These are phyloP conservation scores for Euphorbia pulcherrima DNA, from an alignment of 345 rosid genomes.

Conservation along the genomic window DNA sequence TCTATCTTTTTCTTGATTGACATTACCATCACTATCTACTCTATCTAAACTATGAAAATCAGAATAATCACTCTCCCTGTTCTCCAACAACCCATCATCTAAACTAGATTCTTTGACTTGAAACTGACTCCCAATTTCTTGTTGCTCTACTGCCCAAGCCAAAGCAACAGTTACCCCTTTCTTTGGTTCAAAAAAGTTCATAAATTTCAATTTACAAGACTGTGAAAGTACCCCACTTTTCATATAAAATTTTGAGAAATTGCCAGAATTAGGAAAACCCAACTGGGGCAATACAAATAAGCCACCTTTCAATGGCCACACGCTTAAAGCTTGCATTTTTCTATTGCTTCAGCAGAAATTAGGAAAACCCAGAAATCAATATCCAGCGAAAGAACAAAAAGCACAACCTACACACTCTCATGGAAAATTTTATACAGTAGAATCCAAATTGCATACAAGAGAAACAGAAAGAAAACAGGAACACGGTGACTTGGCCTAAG, in stretches of 20 bases:
- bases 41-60: constrained; percentile 21
- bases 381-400: constrained; percentile 17
- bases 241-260: constrained; percentile 26
- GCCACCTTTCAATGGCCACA: constrained; percentile 45
- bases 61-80: constrained; percentile 16
- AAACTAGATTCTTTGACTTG: constrained; percentile 30
- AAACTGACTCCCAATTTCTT: constrained; percentile 40
- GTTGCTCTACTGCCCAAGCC: constrained; percentile 56
- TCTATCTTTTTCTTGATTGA: constrained; percentile 11
- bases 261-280: constrained; percentile 44
- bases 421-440: constrained; percentile 8
- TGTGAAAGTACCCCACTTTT: constrained; percentile 26
- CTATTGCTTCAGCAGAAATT: constrained; percentile 12
- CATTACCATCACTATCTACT: constrained; percentile 20
- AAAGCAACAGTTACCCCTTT: constrained; percentile 37
- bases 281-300: constrained; percentile 43
- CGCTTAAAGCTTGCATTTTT: constrained; percentile 69
- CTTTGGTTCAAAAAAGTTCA: constrained; percentile 34
- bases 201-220: constrained; percentile 23
- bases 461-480: constrained; percentile 5
- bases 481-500: neutral
- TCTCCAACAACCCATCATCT: constrained; percentile 19
- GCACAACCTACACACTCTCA: constrained; percentile 17
- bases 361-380: constrained; percentile 26
- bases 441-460: neutral